phyloP scores from a whole-genome alignment of 768 basidiomycete genomes.

The Mycena galericulata region DNA sequence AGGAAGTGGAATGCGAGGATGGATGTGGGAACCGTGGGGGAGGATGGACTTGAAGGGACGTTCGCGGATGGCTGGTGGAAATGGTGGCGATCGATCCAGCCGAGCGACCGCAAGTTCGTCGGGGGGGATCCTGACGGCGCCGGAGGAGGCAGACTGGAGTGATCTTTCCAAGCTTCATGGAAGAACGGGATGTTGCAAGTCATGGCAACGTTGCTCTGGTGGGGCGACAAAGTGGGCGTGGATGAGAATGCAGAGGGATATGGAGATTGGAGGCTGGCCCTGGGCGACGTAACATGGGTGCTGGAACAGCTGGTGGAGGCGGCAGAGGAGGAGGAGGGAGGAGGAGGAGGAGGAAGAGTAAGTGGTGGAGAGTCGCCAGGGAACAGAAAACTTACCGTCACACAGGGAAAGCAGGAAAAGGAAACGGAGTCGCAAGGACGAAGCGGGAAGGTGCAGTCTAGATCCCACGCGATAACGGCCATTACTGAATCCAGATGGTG shows the following conservation, averaged over 20 bases:
- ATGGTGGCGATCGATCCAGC: slow-evolving; percentile 11
- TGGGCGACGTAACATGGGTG: neutral
- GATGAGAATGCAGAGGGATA: neutral
- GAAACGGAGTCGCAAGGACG: too few species aligned
- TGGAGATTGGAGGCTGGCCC: neutral
- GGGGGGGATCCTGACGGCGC: neutral
- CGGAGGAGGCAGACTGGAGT: neutral
- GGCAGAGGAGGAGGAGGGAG: neutral
- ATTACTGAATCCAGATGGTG: too few species aligned
- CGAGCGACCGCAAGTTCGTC: neutral
- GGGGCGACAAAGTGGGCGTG: neutral
- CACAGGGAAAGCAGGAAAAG: too few species aligned
- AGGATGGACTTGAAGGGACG: too few species aligned
- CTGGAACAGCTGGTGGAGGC: neutral
- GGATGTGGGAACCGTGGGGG: neutral
- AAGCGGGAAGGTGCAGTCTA: too few species aligned
- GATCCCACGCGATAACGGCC: too few species aligned
- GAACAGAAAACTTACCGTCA: too few species aligned
- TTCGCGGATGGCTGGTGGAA: neutral
- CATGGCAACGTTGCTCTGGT: slow-evolving; percentile 9
- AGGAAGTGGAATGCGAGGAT: neutral
- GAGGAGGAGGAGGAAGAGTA: neutral
- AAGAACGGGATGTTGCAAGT: neutral
- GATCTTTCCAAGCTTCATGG: neutral
- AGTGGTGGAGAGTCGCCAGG: neutral